Evolutionary conservation across 495 filamentous ascomycete genomes (phyloP).

Genomic region (Talaromyces proteolyticus): DNA sequence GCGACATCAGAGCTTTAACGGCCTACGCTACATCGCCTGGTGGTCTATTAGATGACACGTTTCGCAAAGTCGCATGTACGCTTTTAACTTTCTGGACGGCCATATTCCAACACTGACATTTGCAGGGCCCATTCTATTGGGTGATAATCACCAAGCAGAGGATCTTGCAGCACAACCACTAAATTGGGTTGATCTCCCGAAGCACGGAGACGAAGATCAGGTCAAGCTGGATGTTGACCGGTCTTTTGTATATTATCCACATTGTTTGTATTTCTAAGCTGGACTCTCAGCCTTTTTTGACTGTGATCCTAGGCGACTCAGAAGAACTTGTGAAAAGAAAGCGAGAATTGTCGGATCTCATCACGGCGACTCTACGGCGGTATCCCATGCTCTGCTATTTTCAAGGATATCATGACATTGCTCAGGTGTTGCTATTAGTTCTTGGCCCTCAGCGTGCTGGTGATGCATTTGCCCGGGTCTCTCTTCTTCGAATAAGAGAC

Average conservation of each 20-base stretch:
- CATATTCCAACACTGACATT: background rate
- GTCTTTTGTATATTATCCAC: conserved; percentile 95
- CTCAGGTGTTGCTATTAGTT: conserved; percentile 89
- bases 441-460: conserved; percentile 52
- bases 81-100: conserved; percentile 16
- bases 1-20: conserved; percentile 57
- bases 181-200: conserved; percentile 51
- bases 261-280: conserved; percentile 45
- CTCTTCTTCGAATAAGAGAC: conserved; percentile 84
- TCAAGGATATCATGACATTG: conserved; percentile 98
- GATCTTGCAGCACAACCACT: background rate
- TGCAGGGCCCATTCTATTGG: conserved; percentile 72
- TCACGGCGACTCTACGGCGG: conserved; percentile 66
- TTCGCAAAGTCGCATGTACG: conserved; percentile 82
- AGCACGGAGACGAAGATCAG: conserved; percentile 80
- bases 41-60: conserved; percentile 74
- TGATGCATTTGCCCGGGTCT: conserved; percentile 67
- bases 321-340: conserved; percentile 61
- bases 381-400: conserved; percentile 92
- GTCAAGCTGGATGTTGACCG: conserved; percentile 87
- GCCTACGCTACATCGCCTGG: conserved; percentile 63
- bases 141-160: conserved; percentile 13
- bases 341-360: conserved; percentile 65
- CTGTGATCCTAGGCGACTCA: conserved; percentile 29
- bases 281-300: background rate